These are phyloP conservation scores for Fusarium abutilonis DNA, from an alignment of 2,329 filamentous ascomycete species.

Conservation along the genomic window DNA sequence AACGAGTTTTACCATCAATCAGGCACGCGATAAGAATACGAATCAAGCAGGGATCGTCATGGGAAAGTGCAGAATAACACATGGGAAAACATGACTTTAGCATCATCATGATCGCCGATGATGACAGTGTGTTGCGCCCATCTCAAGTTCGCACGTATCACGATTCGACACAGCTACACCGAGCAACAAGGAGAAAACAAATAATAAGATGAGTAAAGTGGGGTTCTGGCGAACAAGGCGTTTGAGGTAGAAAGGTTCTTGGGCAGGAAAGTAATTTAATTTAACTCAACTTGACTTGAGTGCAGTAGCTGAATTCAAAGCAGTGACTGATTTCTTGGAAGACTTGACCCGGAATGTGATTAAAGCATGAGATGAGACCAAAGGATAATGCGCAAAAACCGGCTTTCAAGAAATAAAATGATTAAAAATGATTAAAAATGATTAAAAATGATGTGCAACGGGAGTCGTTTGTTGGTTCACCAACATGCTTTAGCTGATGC, in stretches of 20 bases:
- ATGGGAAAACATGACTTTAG: slow-evolving; percentile 32
- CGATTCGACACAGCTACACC: slow-evolving; percentile 11
- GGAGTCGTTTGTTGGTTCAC: not conserved
- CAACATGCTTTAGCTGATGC: not conserved
- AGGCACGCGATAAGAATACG: not conserved
- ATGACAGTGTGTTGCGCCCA: slow-evolving; percentile 1
- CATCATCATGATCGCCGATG: slow-evolving; percentile 34
- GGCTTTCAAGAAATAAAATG: not conserved
- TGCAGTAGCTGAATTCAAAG: slow-evolving; percentile 6
- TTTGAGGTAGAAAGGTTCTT: slow-evolving; percentile 27
- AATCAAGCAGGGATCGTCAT: slow-evolving; percentile 10
- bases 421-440: no score
- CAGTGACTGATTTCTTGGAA: slow-evolving; percentile 4
- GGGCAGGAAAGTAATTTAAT: slow-evolving; percentile 13
- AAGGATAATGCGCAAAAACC: slow-evolving; percentile 13
- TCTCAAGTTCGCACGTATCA: slow-evolving; percentile 2
- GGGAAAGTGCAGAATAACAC: slow-evolving; percentile 24
- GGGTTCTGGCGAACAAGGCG: slow-evolving; percentile 40
- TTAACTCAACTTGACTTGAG: slow-evolving; percentile 13
- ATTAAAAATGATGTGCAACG: no score
- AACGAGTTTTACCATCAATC: slow-evolving; percentile 6
- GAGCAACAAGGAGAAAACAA: slow-evolving; percentile 5
- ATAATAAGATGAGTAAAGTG: not conserved
- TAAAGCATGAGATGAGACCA: not conserved
- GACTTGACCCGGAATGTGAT: slow-evolving; percentile 18